A percentile compares a stretch with the other conserved stretches of the same genome.
Conservation (phyloP, 2,329 filamentous ascomycete genomes). For the Colletotrichum sp. region DNA sequence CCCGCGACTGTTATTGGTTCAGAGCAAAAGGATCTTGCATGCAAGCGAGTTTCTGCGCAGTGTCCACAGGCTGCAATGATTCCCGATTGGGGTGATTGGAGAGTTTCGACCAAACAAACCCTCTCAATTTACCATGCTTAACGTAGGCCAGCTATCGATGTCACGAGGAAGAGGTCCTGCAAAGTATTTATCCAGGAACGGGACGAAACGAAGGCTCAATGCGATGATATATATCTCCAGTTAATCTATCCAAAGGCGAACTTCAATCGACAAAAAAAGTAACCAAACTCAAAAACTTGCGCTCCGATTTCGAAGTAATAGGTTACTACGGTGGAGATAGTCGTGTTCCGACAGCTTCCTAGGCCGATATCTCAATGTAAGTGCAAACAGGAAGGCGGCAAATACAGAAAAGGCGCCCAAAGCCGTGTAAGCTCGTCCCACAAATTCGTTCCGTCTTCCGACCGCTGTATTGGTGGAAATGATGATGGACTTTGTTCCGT, state of each 20-base stretch:
- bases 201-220: neutral
- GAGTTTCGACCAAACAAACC: neutral
- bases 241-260: neutral
- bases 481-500: neutral
- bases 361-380: neutral
- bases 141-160: too few species aligned
- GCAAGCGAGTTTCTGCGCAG: neutral
- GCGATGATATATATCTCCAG: neutral
- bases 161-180: accelerated
- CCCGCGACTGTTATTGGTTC: neutral
- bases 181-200: neutral
- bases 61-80: neutral
- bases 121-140: neutral
- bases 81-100: neutral
- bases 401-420: neutral
- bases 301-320: neutral
- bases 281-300: neutral
- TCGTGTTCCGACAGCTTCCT: neutral
- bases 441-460: neutral
- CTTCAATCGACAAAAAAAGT: neutral
- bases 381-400: neutral
- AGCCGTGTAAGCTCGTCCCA: neutral
- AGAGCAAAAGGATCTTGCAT: neutral
- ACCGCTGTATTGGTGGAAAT: neutral
- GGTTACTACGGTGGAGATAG: neutral